Percentiles rank a stretch among this genome's conserved stretches.
These are phyloP conservation scores for Talaromyces nanjingensis DNA, from an alignment of 495 filamentous ascomycete species.

Conservation along the genomic window DNA sequence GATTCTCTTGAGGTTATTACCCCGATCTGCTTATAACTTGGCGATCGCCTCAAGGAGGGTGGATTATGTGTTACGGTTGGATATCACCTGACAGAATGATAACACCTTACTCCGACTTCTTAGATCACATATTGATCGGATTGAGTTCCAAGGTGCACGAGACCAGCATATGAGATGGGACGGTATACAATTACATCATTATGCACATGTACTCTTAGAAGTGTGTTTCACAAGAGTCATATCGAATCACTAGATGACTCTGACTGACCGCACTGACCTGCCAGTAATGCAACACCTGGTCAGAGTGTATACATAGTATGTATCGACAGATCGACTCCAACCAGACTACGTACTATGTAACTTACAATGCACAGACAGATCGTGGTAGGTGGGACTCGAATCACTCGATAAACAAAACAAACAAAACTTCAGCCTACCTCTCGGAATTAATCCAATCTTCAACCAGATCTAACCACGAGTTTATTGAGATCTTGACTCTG, in stretches of 20 bases:
- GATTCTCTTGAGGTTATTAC: not conserved
- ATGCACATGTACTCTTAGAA: not conserved
- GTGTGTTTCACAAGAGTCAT: not conserved
- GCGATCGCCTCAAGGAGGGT: not conserved
- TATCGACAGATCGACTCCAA: not conserved
- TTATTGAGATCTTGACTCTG: not conserved
- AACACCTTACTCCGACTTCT: not conserved
- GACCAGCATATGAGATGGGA: not conserved
- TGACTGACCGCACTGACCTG: not conserved
- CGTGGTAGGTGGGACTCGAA: not conserved
- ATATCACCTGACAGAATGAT: not conserved
- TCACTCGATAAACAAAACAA: not conserved
- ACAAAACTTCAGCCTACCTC: not conserved
- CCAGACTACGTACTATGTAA: not conserved
- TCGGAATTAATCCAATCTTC: not conserved
- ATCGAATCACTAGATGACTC: not conserved
- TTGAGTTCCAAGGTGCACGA: not conserved
- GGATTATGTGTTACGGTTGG: not conserved
- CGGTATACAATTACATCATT: not conserved
- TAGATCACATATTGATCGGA: not conserved
- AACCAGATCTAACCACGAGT: not conserved
- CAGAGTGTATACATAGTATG: not conserved
- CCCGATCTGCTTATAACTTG: not conserved
- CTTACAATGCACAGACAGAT: not conserved
- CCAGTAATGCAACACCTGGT: not conserved